Base-by-base conservation (phyloP, 768 basidiomycete species). In the Amanita molliuscula region DNA sequence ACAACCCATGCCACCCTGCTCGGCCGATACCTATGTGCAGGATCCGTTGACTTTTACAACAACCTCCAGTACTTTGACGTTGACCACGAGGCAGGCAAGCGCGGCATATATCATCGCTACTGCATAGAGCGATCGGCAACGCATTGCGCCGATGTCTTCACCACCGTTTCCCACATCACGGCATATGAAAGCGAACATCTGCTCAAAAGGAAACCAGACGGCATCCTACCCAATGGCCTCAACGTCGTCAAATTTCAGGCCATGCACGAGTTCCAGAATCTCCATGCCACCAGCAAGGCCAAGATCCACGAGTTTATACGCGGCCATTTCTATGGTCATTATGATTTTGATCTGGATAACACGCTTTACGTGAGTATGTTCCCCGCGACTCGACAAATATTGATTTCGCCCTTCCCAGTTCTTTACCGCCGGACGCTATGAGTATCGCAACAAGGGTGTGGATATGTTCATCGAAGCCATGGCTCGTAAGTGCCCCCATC, bases 51-150 rank as follows among this genome's bases (percentile, higher is more conserved):
- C 59, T 99, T 99, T 60, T 99, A 99, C 78, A 99, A 98, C 74
- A 97, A 99, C 65, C 76, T 99, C 16, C 91, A 95, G 65, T 97
- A 98, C 74, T 99, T 99, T 65, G 96, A 99, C 57, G 96, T 98
- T 53, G 96, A 99, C 60, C 95, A 98, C 62, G 96, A 99, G 68
- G 96, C 96, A 0, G 96, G 96, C 36, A 98, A 98, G 70, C 82
- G 96, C 53, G 96, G 96, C 13, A 99, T 99, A 64, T 99, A 99
- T 67, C 96, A 99, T 64, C 69, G 77, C 54, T 98, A 99, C 71
- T 99, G 96, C 66, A 93, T 99, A 64, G 96, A 99, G 65, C 82
- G 96, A 46, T 87, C 89, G 3, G 80, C 95, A 1, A 76, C 94
- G 0, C 96, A 99, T 61, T 96, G 93, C 55, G 84, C 94, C 3